Evolutionary conservation across 495 filamentous ascomycete genomes (phyloP).

Genomic region (Talaromyces liani): DNA sequence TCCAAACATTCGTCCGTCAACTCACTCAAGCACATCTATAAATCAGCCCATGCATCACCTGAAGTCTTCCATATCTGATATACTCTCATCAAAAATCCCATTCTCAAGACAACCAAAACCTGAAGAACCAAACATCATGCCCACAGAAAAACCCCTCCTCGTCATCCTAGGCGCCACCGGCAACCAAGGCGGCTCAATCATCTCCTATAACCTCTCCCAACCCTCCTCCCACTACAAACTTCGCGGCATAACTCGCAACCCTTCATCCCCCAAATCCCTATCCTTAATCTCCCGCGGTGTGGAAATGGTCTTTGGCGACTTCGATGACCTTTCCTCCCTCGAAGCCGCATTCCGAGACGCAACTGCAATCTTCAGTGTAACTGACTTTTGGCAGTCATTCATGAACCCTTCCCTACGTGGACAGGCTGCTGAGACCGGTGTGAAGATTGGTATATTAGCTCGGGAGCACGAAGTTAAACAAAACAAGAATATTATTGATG

Average conservation of each 20-base stretch:
- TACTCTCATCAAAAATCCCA: neutral
- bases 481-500: slow-evolving; percentile 41
- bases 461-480: slow-evolving; percentile 39
- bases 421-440: slow-evolving; percentile 13
- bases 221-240: slow-evolving; percentile 20
- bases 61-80: neutral
- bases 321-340: slow-evolving; percentile 33
- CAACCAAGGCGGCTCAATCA: slow-evolving; percentile 37
- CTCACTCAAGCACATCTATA: neutral
- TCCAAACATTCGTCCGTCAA: neutral
- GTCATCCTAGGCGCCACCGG: slow-evolving; percentile 18
- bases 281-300: slow-evolving; percentile 32
- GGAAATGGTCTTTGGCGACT: slow-evolving; percentile 38
- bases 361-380: slow-evolving; percentile 36
- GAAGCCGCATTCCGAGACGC: slow-evolving; percentile 37
- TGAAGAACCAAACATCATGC: slow-evolving; percentile 9
- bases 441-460: slow-evolving; percentile 26
- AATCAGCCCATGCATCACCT: neutral
- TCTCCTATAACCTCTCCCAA: slow-evolving; percentile 21
- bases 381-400: slow-evolving; percentile 37
- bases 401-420: slow-evolving; percentile 11
- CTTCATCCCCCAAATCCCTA: slow-evolving; percentile 22
- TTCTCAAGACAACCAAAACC: neutral
- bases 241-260: slow-evolving; percentile 29
- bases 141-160: slow-evolving; percentile 8